phyloP scores from a whole-genome alignment of 164 flowering plant species.

The Umbilicus rupestris region DNA sequence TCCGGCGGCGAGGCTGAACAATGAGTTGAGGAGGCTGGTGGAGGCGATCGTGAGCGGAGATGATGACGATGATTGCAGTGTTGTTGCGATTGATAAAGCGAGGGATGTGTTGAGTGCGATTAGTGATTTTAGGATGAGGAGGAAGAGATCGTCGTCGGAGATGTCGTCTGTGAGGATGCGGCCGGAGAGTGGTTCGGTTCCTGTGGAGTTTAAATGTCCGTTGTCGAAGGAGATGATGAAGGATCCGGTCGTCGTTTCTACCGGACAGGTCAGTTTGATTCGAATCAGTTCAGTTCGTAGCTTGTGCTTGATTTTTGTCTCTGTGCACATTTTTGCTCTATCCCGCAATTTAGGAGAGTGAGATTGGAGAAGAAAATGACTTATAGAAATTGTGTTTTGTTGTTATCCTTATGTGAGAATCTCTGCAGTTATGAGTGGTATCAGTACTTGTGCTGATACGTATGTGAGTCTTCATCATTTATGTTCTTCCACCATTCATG shows the following conservation, averaged over 20 bases:
- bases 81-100: conserved; percentile 34
- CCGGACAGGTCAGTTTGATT: conserved; percentile 59
- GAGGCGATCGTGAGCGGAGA: conserved; percentile 22
- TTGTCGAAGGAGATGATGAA: conserved; percentile 56
- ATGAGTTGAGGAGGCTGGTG: conserved; percentile 40
- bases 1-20: conserved; percentile 37
- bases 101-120: conserved; percentile 24
- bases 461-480: too few relatives aligned
- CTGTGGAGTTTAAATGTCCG: conserved; percentile 53
- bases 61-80: conserved; percentile 19
- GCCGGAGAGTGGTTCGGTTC: conserved; percentile 22
- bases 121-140: conserved; percentile 33
- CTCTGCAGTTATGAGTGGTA: too few relatives aligned
- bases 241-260: conserved; percentile 58
- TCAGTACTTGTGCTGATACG: too few relatives aligned
- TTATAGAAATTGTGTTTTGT: too few relatives aligned
- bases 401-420: too few relatives aligned
- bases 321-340: neutral
- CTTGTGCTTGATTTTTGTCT: neutral
- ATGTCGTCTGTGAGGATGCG: too few relatives aligned
- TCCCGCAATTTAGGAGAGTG: too few relatives aligned
- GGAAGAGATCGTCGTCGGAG: conserved; percentile 25
- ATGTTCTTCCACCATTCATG: too few relatives aligned
- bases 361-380: too few relatives aligned
- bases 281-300: neutral